Base-by-base conservation (phyloP, 345 rosid genomes). In the Draba incana region DNA sequence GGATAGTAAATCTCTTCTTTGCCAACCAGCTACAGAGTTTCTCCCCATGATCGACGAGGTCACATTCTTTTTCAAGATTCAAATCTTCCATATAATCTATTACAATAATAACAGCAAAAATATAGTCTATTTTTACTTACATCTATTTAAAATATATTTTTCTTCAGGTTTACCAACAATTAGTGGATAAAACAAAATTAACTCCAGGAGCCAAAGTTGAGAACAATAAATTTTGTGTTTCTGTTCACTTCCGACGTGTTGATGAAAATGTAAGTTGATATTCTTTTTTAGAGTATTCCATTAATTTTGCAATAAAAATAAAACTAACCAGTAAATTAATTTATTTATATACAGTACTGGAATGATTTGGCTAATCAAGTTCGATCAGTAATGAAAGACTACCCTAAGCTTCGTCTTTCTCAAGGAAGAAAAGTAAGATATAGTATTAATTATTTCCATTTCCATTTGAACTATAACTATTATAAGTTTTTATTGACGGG, bases 221-320 rank as follows among this genome's bases (percentile, higher is more conserved):
- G 73, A 84, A 86, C 75, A 95, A 95, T 82, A 95, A 95, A 70
- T 95, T 95, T 38, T 95, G 99, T 67, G 69, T 86, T 28, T 86
- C 99, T 45, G 94, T 95, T 24, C 99, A 95, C 73, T 95, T 85
- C 62, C 84, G 99, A 6, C 81, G 97, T 8, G 99, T 95, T 30
- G 89, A 92, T 57, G 98, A 95, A 79, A 84, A 84, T 84, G 99
- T 87, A 78, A 10, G 16, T 25, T 54, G 8, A 13, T 24, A 15
- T 42, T 13, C 1, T 20, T 42, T 50, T 2, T 0, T 20, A 20
- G 20, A n/a, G 10, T 27, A 38, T 42, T 49, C 0, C 1, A 28
- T 27, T 23, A 61, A 20, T 37, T 6, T 4, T 15, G 13, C 45
- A 13, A 27, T 28, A 10, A 4, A 45, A 47, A 48, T 8, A 8